phyloP scores from a whole-genome alignment of 768 basidiomycete species.

The Chalciporus sphaerocephalus region DNA sequence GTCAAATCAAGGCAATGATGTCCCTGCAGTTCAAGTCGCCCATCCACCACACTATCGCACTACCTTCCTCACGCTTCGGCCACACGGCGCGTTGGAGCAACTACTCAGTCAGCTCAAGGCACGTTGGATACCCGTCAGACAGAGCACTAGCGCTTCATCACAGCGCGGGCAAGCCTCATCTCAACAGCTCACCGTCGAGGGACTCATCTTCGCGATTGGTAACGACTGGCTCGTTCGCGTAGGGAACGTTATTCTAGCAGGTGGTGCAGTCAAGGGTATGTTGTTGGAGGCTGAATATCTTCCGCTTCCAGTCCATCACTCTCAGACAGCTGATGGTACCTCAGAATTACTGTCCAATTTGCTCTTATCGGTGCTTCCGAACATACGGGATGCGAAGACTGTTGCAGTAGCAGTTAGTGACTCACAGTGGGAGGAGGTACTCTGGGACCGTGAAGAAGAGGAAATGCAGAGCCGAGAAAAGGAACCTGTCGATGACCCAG shows the following conservation, averaged over 20 bases:
- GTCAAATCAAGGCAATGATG: conserved; percentile 22
- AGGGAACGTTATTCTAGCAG: conserved; percentile 72
- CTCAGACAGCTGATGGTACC: conserved; percentile 60
- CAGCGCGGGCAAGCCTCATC: conserved; percentile 49
- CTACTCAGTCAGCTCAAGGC: conserved; percentile 69
- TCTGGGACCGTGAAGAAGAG: conserved; percentile 71
- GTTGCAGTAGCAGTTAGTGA: conserved; percentile 77
- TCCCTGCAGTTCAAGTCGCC: conserved; percentile 14
- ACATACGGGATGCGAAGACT: conserved; percentile 65
- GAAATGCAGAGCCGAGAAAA: conserved; percentile 31
- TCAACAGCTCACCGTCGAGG: conserved; percentile 71
- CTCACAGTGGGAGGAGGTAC: conserved; percentile 74
- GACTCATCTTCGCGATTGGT: conserved; percentile 69
- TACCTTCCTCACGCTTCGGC: conserved; percentile 71
- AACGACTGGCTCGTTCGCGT: conserved; percentile 78
- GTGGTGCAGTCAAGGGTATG: conserved; percentile 79
- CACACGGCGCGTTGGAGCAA: conserved; percentile 72
- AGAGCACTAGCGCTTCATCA: conserved; percentile 34
- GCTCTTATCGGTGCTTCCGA: conserved; percentile 69
- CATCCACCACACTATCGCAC: conserved; percentile 60
- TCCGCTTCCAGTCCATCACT: conserved; percentile 65
- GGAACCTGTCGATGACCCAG: conserved; percentile 24
- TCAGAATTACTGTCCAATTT: conserved; percentile 73
- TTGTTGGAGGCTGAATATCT: conserved; percentile 84
- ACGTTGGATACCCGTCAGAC: conserved; percentile 69